phyloP scores from a whole-genome alignment of 1,284 basidiomycete genomes.

The Boletus sp. region DNA sequence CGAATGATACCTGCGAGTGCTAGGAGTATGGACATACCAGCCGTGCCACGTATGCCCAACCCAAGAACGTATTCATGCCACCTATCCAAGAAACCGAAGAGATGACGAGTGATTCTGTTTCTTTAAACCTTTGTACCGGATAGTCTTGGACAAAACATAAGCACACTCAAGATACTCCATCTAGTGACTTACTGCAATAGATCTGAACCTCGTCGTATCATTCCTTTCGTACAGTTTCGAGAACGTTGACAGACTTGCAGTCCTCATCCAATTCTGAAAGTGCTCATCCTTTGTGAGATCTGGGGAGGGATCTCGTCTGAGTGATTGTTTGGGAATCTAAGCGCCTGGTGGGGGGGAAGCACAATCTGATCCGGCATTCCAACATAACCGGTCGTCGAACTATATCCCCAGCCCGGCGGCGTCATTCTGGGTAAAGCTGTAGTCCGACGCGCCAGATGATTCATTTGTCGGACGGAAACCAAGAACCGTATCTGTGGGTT shows the following conservation, averaged over 20 bases:
- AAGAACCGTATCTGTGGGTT: conserved; percentile 73
- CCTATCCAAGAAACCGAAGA: conserved; percentile 98
- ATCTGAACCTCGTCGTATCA: conserved; percentile 78
- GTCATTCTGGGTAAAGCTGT: conserved; percentile 77
- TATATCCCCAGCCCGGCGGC: conserved; percentile 98
- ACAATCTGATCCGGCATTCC: conserved; percentile 69
- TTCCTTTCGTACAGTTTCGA: conserved; percentile 94
- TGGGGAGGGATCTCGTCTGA: conserved; percentile 64
- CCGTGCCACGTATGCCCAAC: conserved; percentile 95
- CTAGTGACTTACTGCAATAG: conserved; percentile 78
- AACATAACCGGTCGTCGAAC: conserved; percentile 50
- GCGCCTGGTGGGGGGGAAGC: conserved; percentile 92
- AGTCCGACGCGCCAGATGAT: conserved; percentile 54
- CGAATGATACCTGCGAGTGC: conserved; percentile 89
- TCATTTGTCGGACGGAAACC: conserved; percentile 64
- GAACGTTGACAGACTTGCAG: conserved; percentile 95
- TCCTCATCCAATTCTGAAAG: conserved; percentile 99
- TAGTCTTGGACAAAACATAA: conserved; percentile 69
- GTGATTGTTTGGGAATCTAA: conserved; percentile 80
- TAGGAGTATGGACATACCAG: conserved; percentile 85
- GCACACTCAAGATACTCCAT: too few relatives aligned
- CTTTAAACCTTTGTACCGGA: conserved; percentile 89
- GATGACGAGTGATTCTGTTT: conserved; percentile 96
- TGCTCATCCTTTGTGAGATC: conserved; percentile 85
- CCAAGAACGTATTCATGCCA: conserved; percentile 96